Conservation (phyloP, 2,329 filamentous ascomycete species). For the Lasiodiplodia sp. region DNA sequence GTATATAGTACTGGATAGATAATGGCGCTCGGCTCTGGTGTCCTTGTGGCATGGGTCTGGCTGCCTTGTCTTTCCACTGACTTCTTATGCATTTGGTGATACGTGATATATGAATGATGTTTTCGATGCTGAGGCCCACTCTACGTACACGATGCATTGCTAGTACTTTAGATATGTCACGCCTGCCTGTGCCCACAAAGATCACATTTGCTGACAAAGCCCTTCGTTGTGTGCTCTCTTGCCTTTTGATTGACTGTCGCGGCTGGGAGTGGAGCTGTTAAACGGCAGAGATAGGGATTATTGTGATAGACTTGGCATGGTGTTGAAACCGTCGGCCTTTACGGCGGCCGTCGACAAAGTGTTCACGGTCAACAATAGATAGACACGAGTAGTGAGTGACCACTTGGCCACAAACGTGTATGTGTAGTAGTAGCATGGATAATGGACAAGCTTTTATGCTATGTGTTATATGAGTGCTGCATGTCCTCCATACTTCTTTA, state of each 20-base stretch:
- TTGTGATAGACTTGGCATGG: neutral
- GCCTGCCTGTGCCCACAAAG: neutral
- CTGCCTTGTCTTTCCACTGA: neutral
- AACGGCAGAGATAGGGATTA: neutral
- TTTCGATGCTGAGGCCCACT: neutral
- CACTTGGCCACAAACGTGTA: no score
- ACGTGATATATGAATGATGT: neutral
- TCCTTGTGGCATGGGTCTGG: constrained; percentile 6
- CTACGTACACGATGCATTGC: neutral
- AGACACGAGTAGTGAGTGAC: neutral
- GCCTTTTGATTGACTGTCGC: neutral
- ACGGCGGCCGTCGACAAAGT: neutral
- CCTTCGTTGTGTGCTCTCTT: neutral
- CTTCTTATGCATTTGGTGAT: neutral
- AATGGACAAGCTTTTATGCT: no score
- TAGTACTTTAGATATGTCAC: no score
- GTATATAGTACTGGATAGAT: neutral
- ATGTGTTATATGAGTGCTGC: no score
- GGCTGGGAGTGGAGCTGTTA: neutral
- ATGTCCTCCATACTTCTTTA: no score
- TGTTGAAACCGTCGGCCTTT: neutral
- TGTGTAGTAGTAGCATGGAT: no score
- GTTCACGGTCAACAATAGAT: neutral
- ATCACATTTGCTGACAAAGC: neutral
- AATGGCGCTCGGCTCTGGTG: neutral